Base-by-base conservation (phyloP, 1,284 basidiomycete species). In the Uromyces viciae-fabae region DNA sequence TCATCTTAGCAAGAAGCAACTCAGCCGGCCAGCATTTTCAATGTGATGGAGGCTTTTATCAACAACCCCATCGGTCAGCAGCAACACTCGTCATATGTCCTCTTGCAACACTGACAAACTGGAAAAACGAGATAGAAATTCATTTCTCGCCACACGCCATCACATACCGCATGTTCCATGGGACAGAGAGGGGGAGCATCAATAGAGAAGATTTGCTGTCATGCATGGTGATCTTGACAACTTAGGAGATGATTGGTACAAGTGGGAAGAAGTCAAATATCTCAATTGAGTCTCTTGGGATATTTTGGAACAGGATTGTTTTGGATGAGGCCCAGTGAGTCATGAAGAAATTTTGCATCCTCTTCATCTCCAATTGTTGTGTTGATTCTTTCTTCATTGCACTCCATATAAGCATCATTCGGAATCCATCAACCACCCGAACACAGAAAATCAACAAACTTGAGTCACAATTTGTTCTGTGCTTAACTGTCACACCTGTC, bases 241-340 rank as follows among this genome's bases (percentile, higher is more conserved):
- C 56, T 25, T 60, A 28, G 8, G 17, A 60, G n/a, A 60, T 60
- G 56, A 60, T 60, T 60, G 56, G 56, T 3, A 17, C 17, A 3
- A 25, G 22, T 60, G 56, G 56, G 4, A 60, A 28, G 2, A 4
- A 14, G 36, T 14, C 3, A 60, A 22, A 60, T 60, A 5, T 60
- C 56, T 31, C 56, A 5, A 60, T 60, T 25, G 7, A 60, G 25
- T 11, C 56, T 2, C 56, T 60, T 25, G 17, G 36, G 15, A 84
- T 86, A 81, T 85, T 85, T 75, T 86, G 85, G 85, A 85, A 85
- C 80, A 84, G 85, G 43, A 74, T 85, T 33, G 84, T 85, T 7
- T 83, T 86, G 19, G 85, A 86, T 81, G 85, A 86, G 81, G 85
- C 85, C 3, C 82, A 83, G 56, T 60, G 17, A 60, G 56, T 11